A percentile compares a stretch with the other conserved stretches of the same genome.
phyloP scores from a whole-genome alignment of 176 grass and related monocot species.

The Neostapfia colusana region DNA sequence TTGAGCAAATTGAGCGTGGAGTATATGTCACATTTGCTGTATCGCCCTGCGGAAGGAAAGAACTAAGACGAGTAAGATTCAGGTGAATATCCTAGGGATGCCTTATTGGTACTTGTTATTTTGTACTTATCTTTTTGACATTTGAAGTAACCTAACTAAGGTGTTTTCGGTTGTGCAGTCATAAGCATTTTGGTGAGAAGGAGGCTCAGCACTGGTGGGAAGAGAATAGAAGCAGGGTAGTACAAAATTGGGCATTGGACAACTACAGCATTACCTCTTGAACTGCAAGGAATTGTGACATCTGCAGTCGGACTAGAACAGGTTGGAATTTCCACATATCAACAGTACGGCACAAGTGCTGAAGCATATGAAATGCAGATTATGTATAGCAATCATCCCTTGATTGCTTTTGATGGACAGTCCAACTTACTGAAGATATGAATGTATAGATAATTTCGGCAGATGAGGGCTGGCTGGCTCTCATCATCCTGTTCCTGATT shows the following conservation, averaged over 20 bases:
- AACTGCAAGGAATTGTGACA: neutral
- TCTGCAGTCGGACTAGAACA: neutral
- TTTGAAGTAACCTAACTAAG: neutral
- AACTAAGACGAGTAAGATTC: constrained; percentile 76
- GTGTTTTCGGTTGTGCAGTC: constrained; percentile 47
- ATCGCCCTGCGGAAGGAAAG: constrained; percentile 52
- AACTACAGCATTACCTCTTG: neutral
- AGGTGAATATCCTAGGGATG: constrained; percentile 48
- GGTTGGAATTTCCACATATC: neutral
- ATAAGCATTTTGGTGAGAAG: constrained; percentile 84
- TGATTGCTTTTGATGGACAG: constrained; percentile 3
- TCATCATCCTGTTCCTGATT: neutral
- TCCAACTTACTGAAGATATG: constrained; percentile 30
- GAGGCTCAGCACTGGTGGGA: constrained; percentile 86
- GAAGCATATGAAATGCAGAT: constrained; percentile 2
- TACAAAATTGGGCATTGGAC: constrained; percentile 43
- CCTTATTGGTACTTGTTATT: neutral
- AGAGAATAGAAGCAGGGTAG: constrained; percentile 59
- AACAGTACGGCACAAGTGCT: neutral
- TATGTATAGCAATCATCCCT: constrained; percentile 1
- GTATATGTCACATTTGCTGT: constrained; percentile 65
- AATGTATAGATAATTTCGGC: constrained; percentile 17
- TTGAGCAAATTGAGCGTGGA: constrained; percentile 75
- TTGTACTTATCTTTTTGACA: neutral
- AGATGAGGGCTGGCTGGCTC: neutral